These are phyloP conservation scores for Aspergillus taichungensis DNA, from an alignment of 495 filamentous ascomycete species.

Conservation along the genomic window DNA sequence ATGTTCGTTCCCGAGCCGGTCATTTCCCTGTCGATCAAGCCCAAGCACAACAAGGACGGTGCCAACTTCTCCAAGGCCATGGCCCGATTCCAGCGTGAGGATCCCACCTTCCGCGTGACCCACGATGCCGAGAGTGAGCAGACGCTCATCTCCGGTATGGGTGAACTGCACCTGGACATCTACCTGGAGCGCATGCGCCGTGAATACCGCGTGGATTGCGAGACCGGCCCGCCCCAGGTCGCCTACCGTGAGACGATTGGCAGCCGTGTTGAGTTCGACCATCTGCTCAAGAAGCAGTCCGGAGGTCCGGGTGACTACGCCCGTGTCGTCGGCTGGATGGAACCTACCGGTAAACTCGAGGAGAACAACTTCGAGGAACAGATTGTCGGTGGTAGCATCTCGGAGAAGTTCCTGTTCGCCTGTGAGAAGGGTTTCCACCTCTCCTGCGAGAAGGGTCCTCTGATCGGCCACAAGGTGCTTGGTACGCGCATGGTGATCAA, in stretches of 20 bases:
- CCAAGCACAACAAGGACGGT: conserved; percentile 85
- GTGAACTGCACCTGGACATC: conserved; percentile 92
- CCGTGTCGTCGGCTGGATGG: conserved; percentile 86
- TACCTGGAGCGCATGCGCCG: conserved; percentile 98
- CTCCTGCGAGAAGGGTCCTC: conserved; percentile 77
- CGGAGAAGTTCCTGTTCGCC: conserved; percentile 91
- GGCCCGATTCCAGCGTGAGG: conserved; percentile 96
- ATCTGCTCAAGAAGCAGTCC: conserved; percentile 90
- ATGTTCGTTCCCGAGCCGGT: conserved; percentile 99
- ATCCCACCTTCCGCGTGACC: conserved; percentile 93
- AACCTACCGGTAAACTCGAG: conserved; percentile 64
- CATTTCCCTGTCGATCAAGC: conserved; percentile 94
- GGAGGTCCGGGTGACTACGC: conserved; percentile 96
- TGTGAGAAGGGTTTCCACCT: conserved; percentile 93
- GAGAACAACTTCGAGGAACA: conserved; percentile 79
- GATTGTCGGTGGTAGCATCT: conserved; percentile 82
- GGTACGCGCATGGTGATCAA: conserved; percentile 87
- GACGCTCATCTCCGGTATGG: conserved; percentile 98
- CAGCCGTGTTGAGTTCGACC: conserved; percentile 71
- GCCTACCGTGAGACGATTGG: conserved; percentile 95
- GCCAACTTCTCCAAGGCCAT: conserved; percentile 98
- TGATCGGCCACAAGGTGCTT: conserved; percentile 89
- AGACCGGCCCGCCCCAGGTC: conserved; percentile 93
- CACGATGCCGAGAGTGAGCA: conserved; percentile 86
- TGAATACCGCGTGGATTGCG: conserved; percentile 92